phyloP scores from a whole-genome alignment of 441 rosid species.

The Rhodomyrtus psidioides region DNA sequence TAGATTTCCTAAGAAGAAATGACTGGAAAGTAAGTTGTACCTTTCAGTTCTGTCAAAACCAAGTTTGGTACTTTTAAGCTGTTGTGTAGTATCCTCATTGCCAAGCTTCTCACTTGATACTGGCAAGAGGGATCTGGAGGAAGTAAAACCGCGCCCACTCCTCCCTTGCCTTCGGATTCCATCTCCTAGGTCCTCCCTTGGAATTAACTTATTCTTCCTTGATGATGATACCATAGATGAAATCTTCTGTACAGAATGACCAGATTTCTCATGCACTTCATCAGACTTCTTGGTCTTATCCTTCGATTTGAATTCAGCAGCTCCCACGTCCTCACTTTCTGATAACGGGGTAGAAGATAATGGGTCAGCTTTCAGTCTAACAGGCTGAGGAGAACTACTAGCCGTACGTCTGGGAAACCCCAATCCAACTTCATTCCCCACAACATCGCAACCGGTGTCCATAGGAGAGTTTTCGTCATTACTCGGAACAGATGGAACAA shows the following conservation, averaged over 20 bases:
- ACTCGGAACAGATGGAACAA: constrained; percentile 63
- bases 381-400: constrained; percentile 69
- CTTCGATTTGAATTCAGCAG: constrained; percentile 69
- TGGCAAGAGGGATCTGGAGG: constrained; percentile 63
- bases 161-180: constrained; percentile 82
- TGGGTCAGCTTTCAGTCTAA: constrained; percentile 63
- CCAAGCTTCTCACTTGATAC: constrained; percentile 56
- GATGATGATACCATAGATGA: constrained; percentile 53
- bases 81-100: constrained; percentile 77
- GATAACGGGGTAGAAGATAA: constrained; percentile 68
- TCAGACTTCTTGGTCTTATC: constrained; percentile 71
- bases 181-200: constrained; percentile 74
- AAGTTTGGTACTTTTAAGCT: constrained; percentile 77
- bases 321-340: constrained; percentile 91
- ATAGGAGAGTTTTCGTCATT: constrained; percentile 63
- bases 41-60: constrained; percentile 83
- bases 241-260: constrained; percentile 59
- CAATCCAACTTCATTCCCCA: constrained; percentile 52
- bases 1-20: constrained; percentile 1
- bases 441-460: constrained; percentile 73
- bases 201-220: constrained; percentile 66
- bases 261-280: constrained; percentile 62
- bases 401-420: constrained; percentile 66
- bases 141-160: constrained; percentile 60
- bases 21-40: constrained; percentile 28